A percentile compares a stretch with the other conserved stretches of the same genome.
Evolutionary conservation across 352 stramenopile species (phyloP).

Genomic region (Phytophthora palmivora): DNA sequence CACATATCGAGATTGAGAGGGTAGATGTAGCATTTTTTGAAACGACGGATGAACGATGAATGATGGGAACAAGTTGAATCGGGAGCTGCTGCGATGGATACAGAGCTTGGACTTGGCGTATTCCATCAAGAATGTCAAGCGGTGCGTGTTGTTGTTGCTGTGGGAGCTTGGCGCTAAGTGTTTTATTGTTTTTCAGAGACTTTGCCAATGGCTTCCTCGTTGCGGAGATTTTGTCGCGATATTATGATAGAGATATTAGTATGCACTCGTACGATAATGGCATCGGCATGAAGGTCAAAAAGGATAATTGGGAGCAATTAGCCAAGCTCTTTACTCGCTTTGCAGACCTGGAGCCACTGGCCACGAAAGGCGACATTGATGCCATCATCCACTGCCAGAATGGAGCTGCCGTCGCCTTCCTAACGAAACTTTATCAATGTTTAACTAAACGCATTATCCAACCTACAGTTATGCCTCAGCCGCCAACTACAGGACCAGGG

Average conservation of each 20-base stretch:
- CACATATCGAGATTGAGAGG: background rate
- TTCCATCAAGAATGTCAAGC: conserved; percentile 94
- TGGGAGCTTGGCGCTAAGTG: background rate
- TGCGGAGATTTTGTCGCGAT: conserved; percentile 92
- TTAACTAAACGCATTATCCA: conserved; percentile 91
- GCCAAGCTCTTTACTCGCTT: conserved; percentile 82
- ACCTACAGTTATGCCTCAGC: conserved; percentile 42
- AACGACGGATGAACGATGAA: conserved; percentile 24
- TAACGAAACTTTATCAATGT: conserved; percentile 91
- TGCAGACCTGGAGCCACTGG: conserved; percentile 68
- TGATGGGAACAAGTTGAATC: conserved; percentile 78
- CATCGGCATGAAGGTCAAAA: conserved; percentile 90
- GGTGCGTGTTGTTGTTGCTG: conserved; percentile 40
- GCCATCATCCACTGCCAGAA: conserved; percentile 92
- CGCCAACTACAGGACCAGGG: conserved; percentile 13
- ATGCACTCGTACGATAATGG: conserved; percentile 95
- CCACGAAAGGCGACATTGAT: conserved; percentile 67
- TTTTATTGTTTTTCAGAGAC: conserved; percentile 49
- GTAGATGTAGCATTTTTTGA: conserved; percentile 17
- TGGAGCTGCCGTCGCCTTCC: conserved; percentile 81
- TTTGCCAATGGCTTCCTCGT: conserved; percentile 93
- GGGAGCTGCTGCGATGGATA: conserved; percentile 93
- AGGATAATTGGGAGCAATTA: conserved; percentile 94
- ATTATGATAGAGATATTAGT: conserved; percentile 93
- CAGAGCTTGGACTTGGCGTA: conserved; percentile 94